Conservation (phyloP, 345 rosid species). For the Diplotaxis tenuifolia region DNA sequence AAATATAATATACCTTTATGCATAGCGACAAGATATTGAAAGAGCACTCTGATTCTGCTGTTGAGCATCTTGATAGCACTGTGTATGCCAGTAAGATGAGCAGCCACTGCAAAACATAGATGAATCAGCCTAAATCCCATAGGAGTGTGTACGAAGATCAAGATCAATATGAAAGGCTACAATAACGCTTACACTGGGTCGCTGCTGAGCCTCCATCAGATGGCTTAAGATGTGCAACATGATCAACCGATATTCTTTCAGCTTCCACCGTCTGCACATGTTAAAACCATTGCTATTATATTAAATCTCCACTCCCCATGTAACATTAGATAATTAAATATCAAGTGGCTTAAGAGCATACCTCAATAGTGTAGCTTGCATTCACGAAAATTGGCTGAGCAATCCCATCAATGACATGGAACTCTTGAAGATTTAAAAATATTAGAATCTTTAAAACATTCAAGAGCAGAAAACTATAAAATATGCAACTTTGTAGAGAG, state of each 20-base stretch:
- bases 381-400: slow-evolving; percentile 87
- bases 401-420: slow-evolving; percentile 94
- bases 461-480: background rate
- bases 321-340: background rate
- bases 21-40: slow-evolving; percentile 85
- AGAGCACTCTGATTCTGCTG: slow-evolving; percentile 49
- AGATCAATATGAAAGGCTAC: background rate
- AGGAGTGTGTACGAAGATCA: background rate
- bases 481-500: background rate
- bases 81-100: slow-evolving; percentile 94
- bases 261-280: slow-evolving; percentile 82
- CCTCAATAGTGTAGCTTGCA: slow-evolving; percentile 96
- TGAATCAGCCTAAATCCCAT: background rate
- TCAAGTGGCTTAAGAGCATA: slow-evolving; percentile 17
- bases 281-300: background rate
- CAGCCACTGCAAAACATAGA: slow-evolving; percentile 73
- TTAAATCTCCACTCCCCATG: background rate
- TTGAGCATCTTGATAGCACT: slow-evolving; percentile 92
- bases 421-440: slow-evolving; percentile 46
- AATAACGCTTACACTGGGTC: slow-evolving; percentile 37
- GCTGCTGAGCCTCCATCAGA: slow-evolving; percentile 64
- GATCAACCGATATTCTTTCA: slow-evolving; percentile 40
- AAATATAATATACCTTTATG: slow-evolving; percentile 62
- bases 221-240: slow-evolving; percentile 95
- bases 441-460: slow-evolving; percentile 2